These are phyloP conservation scores for Amesomyces nigricolor DNA, from an alignment of 2,329 filamentous ascomycete species.

Conservation along the genomic window DNA sequence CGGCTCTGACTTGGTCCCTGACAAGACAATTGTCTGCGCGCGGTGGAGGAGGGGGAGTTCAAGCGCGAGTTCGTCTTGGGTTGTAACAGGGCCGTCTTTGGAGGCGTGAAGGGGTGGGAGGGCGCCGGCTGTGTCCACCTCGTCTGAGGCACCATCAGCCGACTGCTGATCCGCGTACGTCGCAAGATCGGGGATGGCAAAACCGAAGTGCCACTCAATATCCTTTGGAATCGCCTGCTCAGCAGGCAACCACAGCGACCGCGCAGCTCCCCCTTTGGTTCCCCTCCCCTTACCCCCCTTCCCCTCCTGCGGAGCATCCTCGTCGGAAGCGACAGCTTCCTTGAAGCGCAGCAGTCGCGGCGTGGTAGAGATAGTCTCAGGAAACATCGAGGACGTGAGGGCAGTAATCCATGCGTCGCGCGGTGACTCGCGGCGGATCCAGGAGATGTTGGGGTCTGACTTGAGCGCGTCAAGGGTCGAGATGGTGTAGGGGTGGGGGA, in stretches of 20 bases:
- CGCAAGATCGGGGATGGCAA: conserved; percentile 59
- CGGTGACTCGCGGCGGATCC: conserved; percentile 60
- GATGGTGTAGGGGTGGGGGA: conserved; percentile 88
- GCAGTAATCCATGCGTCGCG: conserved; percentile 75
- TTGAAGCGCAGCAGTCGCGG: conserved; percentile 71
- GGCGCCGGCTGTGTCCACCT: background rate
- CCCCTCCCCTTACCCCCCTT: conserved; percentile 27
- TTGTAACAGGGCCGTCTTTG: background rate
- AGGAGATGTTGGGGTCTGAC: conserved; percentile 54
- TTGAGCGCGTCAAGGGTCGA: conserved; percentile 60
- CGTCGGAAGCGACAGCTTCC: conserved; percentile 66
- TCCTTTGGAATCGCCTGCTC: conserved; percentile 59
- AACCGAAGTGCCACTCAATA: conserved; percentile 86
- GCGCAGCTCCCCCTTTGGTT: conserved; percentile 41
- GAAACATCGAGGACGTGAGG: conserved; percentile 64
- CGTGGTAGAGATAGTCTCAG: conserved; percentile 55
- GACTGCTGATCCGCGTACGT: conserved; percentile 30
- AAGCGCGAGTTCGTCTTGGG: conserved; percentile 45
- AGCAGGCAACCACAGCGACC: conserved; percentile 78
- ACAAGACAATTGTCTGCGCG: conserved; percentile 39
- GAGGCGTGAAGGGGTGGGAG: background rate
- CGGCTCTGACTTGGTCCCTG: conserved; percentile 38
- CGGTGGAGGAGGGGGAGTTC: conserved; percentile 44
- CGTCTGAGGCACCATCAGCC: background rate
- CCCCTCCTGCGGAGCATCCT: background rate